Evolutionary conservation across 495 filamentous ascomycete species (phyloP), one percentile per base, ranked within the genome.

Genomic region (Pseudevernia furfuracea): DNA sequence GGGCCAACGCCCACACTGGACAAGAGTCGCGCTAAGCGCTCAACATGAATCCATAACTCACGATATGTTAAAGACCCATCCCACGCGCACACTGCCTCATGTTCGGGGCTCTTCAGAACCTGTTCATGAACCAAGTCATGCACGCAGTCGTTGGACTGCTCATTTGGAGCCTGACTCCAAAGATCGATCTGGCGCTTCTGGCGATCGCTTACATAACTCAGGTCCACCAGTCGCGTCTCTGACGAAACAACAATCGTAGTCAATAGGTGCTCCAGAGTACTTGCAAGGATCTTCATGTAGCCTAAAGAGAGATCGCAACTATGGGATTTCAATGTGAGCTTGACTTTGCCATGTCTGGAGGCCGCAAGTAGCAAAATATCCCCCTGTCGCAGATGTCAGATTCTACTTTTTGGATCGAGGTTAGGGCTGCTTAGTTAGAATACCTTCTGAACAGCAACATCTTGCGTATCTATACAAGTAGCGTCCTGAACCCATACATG

Each of bases 41-140:
- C 76, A 19, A 66, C 65, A 48, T 61, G 48, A 25, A 30, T 12
- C 65, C 68, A 67, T 39, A 88, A 71, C 56, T 87, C 78, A 28
- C 65, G 64, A 67, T 81, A 88, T 1, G 84, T 84, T 63, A 87
- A 74, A 36, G 62, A 74, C 23, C 84, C 85, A 74, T 89, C 85
- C 84, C 85, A 87, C 3, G 80, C 73, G 56, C 74, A 78, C 0
- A 85, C 72, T 37, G 80, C 80, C 61, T 79, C 76, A 3, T 63
- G 66, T 6, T 81, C 68, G 5, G 83, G 79, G 10, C 72, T 70
- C 10, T 68, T 61, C 0, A 74, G 34, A 8, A 71, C 73, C 61
- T 81, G 73, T 37, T 82, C 76, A 4, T 72, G 66, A 43, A 87
- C 80, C 1, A 82, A 61, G 7, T 83, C 79, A 58, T 85, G 80